A percentile compares a stretch with the other conserved stretches of the same genome.
phyloP scores from a whole-genome alignment of 208 protist species.

The Endotrypanum monterogeii region DNA sequence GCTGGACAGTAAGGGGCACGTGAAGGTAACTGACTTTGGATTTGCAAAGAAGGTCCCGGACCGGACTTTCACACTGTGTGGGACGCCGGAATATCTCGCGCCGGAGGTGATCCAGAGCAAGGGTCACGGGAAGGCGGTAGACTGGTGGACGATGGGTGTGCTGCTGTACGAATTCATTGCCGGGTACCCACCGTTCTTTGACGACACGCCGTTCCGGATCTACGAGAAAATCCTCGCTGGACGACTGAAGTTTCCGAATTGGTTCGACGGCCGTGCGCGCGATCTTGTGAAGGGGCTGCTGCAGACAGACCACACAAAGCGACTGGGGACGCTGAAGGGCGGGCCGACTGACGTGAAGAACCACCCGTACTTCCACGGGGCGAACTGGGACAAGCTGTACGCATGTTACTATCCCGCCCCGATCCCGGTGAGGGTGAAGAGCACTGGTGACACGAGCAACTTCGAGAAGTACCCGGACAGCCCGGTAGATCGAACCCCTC shows the following conservation, averaged over 20 bases:
- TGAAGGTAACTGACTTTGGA: constrained; percentile 89
- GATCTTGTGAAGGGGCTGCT: constrained; percentile 87
- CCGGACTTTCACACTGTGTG: constrained; percentile 88
- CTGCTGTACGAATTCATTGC: constrained; percentile 96
- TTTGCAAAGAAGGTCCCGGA: constrained; percentile 85
- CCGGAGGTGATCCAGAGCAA: constrained; percentile 94
- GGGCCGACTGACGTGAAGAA: constrained; percentile 94
- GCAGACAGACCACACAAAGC: constrained; percentile 87
- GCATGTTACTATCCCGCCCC: constrained; percentile 79
- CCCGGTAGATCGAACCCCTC: constrained; percentile 54
- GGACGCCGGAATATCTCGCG: constrained; percentile 90
- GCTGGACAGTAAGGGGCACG: constrained; percentile 81
- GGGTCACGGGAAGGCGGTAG: constrained; percentile 95
- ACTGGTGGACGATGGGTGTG: constrained; percentile 97
- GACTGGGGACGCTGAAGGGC: constrained; percentile 87
- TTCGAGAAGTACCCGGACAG: constrained; percentile 90
- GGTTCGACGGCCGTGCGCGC: constrained; percentile 76
- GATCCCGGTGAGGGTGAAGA: constrained; percentile 79
- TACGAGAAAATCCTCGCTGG: constrained; percentile 91
- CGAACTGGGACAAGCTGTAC: constrained; percentile 94
- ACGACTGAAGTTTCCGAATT: constrained; percentile 84
- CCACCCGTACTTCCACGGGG: constrained; percentile 94
- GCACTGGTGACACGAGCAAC: constrained; percentile 86
- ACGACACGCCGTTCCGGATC: constrained; percentile 87
- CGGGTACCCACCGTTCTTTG: constrained; percentile 93